phyloP scores from a whole-genome alignment of 2,329 filamentous ascomycete genomes.

The Nothomitra cinnamomea region DNA sequence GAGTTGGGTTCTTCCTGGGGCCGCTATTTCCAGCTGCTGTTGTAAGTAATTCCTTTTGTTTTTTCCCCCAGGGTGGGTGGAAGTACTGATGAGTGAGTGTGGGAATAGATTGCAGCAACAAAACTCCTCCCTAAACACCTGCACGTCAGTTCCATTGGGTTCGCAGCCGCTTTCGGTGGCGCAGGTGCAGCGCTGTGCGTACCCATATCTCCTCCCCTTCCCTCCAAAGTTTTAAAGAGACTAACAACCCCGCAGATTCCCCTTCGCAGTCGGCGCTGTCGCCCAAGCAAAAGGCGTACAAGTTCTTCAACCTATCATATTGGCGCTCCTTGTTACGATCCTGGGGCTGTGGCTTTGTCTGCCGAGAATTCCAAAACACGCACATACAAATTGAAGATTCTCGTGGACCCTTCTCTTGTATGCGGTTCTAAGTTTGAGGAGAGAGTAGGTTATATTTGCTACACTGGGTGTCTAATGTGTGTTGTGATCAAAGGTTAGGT shows the following conservation, averaged over 20 bases:
- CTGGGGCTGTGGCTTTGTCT: conserved; percentile 33
- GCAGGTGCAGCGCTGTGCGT: conserved; percentile 43
- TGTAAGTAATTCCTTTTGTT: conserved; percentile 22
- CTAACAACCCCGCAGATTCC: conserved; percentile 13
- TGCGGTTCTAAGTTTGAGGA: background rate
- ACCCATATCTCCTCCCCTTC: conserved; percentile 34
- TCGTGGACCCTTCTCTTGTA: too few species aligned
- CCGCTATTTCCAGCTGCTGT: conserved; percentile 64
- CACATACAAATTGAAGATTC: too few species aligned
- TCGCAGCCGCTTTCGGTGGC: conserved; percentile 62
- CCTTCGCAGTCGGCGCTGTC: conserved; percentile 28
- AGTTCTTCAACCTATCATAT: conserved; percentile 41
- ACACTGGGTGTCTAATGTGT: too few species aligned
- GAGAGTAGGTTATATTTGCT: background rate
- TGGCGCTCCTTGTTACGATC: conserved; percentile 35
- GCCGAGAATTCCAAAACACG: conserved; percentile 24
- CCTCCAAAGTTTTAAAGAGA: too few species aligned
- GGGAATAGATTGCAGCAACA: too few species aligned
- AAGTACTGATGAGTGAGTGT: too few species aligned
- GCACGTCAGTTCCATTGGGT: conserved; percentile 68
- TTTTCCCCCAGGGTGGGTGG: too few species aligned
- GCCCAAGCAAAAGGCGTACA: conserved; percentile 39
- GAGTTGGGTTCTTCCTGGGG: conserved; percentile 66
- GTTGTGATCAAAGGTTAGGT: too few species aligned
- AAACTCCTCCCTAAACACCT: conserved; percentile 47